These are phyloP conservation scores for Cymbopogon flexuosus DNA, from an alignment of 202 grass and related monocot species.

Conservation along the genomic window DNA sequence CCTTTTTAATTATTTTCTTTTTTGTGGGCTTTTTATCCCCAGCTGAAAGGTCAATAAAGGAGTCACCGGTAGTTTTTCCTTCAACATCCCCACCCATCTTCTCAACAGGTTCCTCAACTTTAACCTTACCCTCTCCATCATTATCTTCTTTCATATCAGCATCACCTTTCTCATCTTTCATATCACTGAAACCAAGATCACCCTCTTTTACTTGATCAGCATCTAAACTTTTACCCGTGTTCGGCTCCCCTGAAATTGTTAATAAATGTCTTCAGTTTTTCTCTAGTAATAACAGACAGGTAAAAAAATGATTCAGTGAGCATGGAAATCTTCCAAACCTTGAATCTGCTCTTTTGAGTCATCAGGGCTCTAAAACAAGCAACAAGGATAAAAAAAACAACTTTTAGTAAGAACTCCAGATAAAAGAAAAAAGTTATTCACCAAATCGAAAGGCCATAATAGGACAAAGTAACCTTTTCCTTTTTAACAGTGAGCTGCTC, in stretches of 20 bases:
- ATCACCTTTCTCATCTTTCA: conserved; percentile 40
- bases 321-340: conserved; percentile 35
- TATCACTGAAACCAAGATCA: conserved; percentile 20
- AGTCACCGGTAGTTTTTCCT: conserved; percentile 25
- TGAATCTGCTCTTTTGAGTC: conserved; percentile 46
- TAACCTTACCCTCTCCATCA: conserved; percentile 31
- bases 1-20: conserved; percentile 92
- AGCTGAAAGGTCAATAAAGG: conserved; percentile 29
- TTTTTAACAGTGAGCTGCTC: conserved; percentile 51
- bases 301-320: conserved; percentile 3
- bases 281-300: background rate
- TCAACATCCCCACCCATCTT: conserved; percentile 34
- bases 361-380: conserved; percentile 46
- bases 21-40: conserved; percentile 60
- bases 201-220: conserved; percentile 27
- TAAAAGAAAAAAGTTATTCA: conserved; percentile 1
- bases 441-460: background rate
- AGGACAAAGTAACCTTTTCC: conserved; percentile 62
- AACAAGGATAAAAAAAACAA: background rate
- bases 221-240: conserved; percentile 28
- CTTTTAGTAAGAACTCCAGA: background rate
- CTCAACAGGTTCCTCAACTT: conserved; percentile 33
- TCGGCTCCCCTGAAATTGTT: conserved; percentile 44
- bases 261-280: conserved; percentile 22
- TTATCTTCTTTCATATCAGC: conserved; percentile 23